Evolutionary conservation across 768 basidiomycete species (phyloP), one percentile per base, ranked within the genome.

Genomic region (Arthromyces matolae): DNA sequence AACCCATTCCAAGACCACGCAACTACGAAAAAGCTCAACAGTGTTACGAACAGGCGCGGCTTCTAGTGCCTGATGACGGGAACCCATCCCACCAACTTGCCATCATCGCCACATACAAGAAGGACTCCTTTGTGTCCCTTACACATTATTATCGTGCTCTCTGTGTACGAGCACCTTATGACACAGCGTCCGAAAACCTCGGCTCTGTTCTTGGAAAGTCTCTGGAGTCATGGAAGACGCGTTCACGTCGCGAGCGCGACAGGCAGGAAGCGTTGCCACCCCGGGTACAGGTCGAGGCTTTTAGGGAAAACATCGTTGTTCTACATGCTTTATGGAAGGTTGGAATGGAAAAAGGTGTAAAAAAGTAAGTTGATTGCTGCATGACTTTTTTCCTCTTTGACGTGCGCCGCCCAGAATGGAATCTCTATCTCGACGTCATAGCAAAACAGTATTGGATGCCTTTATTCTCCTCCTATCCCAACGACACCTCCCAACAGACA

Each of bases 81-180:
- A 94, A 97, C 60, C 81, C 96, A 0, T 95, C 88, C 16, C 95
- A 98, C 63, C 96, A 98, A 65, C 81, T 98, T 16, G 96, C 95
- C 4, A 94, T 97, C 50, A 78, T 97, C 25, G 80, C 92, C 2
- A 83, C 86, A 4, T 94, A 96, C 64, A 76, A 86, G 56, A 77
- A 79, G 52, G 92, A 98, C 66, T 72, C 78, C n/a, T 93, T 95
- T 58, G 68, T 72, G 25, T 84, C 89, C 24, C 70, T 91, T 8
- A 77, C 88, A 42, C 86, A 93, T 65, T 95, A 97, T 64, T 93
- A 93, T 62, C 85, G 93, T 24, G 89, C 95, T 1, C 73, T 98
- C 10, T 94, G 92, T 58, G 89, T 93, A 28, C 77, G 78, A 31
- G 79, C 82, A 49, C 88, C 93, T 0, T 99, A 93, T 66, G 84